Conservation (phyloP, 2,329 filamentous ascomycete genomes). For the Ramularia endophylla region DNA sequence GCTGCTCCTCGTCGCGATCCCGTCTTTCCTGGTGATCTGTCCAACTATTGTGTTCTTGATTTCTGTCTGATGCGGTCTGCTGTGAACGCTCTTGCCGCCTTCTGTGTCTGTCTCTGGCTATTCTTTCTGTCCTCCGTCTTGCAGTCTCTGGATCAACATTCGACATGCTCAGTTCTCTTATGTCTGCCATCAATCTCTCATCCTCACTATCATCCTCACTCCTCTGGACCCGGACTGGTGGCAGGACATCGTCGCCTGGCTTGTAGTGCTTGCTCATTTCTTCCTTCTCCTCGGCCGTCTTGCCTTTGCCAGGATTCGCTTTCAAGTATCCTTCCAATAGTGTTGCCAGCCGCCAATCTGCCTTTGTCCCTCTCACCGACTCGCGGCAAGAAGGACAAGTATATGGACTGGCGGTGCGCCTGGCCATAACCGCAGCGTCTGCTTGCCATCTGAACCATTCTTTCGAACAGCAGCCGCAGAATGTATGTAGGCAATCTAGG, state of each 20-base stretch:
- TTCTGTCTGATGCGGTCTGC: conserved; percentile 5
- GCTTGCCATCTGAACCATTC: conserved; percentile 91
- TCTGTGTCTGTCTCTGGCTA: conserved; percentile 12
- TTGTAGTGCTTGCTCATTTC: conserved; percentile 72
- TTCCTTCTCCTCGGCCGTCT: conserved; percentile 64
- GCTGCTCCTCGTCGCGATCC: conserved; percentile 19
- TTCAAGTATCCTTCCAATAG: conserved; percentile 82
- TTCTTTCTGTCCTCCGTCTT: conserved; percentile 19
- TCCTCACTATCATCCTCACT: conserved; percentile 52
- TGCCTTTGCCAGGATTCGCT: conserved; percentile 70
- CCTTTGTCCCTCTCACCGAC: conserved; percentile 74
- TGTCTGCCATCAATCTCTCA: conserved; percentile 62
- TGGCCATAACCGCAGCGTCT: conserved; percentile 48
- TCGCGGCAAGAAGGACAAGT: conserved; percentile 94
- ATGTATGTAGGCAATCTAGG: conserved; percentile 53
- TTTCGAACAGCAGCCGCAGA: conserved; percentile 90
- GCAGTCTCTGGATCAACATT: conserved; percentile 46
- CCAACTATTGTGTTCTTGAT: conserved; percentile 11
- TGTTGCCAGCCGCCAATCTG: conserved; percentile 85
- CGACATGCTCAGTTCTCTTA: conserved; percentile 66
- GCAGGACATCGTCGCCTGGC: conserved; percentile 74
- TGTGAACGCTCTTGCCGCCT: conserved; percentile 11
- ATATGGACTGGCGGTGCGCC: conserved; percentile 45
- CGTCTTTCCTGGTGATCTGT: conserved; percentile 11
- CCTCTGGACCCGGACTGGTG: conserved; percentile 52